Percentiles rank a stretch among this genome's conserved stretches.
Conservation (phyloP, 2,329 filamentous ascomycete species). For the Aspergillus hiratsukae region DNA sequence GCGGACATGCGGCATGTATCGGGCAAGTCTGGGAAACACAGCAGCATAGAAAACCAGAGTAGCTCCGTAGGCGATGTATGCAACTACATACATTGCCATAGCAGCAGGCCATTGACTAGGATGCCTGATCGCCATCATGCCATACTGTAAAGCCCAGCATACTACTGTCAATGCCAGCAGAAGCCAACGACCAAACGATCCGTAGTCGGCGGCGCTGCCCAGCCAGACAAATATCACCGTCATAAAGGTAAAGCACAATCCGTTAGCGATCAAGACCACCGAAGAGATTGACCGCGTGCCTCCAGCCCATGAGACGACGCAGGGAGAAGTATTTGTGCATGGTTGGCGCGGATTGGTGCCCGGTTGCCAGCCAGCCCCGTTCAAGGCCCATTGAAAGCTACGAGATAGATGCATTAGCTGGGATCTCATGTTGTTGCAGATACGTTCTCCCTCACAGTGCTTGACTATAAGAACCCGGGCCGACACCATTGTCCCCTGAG, state of each 20-base stretch:
- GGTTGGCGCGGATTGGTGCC: slow-evolving; percentile 28
- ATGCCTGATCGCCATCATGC: slow-evolving; percentile 35
- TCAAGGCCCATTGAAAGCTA: slow-evolving; percentile 40
- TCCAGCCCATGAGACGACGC: slow-evolving; percentile 38
- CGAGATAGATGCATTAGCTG: background rate
- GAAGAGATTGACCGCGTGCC: slow-evolving; percentile 36
- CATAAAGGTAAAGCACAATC: slow-evolving; percentile 41
- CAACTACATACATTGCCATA: slow-evolving; percentile 39
- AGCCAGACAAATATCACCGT: slow-evolving; percentile 41
- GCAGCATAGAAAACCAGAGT: slow-evolving; percentile 43
- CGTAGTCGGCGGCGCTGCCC: slow-evolving; percentile 42
- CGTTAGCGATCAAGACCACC: slow-evolving; percentile 40
- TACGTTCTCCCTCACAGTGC: slow-evolving; percentile 25
- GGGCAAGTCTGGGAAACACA: slow-evolving; percentile 36
- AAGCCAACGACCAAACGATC: slow-evolving; percentile 40
- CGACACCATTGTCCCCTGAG: slow-evolving; percentile 40
- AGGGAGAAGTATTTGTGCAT: slow-evolving; percentile 31
- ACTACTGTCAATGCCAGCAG: slow-evolving; percentile 38
- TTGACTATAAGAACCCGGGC: slow-evolving; percentile 39
- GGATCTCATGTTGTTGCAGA: background rate
- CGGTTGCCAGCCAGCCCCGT: slow-evolving; percentile 36
- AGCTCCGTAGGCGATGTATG: slow-evolving; percentile 39
- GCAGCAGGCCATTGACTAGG: slow-evolving; percentile 38
- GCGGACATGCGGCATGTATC: slow-evolving; percentile 40
- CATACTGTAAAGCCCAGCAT: slow-evolving; percentile 40